These are phyloP conservation scores for Candida pseudoglaebosa DNA, from an alignment of 805 yeast species.

Conservation along the genomic window DNA sequence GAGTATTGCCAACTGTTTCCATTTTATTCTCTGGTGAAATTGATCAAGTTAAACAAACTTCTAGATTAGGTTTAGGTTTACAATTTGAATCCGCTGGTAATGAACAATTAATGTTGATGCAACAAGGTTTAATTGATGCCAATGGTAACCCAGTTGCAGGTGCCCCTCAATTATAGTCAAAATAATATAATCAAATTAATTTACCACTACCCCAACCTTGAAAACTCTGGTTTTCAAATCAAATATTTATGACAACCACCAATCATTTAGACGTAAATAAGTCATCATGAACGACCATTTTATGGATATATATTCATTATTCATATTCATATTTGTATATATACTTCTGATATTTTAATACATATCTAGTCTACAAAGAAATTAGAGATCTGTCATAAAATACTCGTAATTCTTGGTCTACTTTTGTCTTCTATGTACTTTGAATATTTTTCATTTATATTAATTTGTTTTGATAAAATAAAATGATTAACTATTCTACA, in stretches of 20 bases:
- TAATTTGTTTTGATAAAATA: constrained; percentile 6
- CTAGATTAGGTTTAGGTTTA: constrained; percentile 88
- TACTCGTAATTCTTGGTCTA: too few relatives aligned
- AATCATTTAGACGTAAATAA: constrained; percentile 4
- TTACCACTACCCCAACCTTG: too few relatives aligned
- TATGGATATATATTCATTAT: constrained; percentile 2
- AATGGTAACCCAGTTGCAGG: constrained; percentile 85
- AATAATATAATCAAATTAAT: neutral
- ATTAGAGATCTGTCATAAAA: neutral
- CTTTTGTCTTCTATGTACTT: too few relatives aligned
- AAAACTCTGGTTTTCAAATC: neutral
- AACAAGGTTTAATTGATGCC: constrained; percentile 77
- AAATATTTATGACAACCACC: neutral
- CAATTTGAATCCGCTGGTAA: constrained; percentile 95
- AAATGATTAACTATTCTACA: constrained; percentile 1
- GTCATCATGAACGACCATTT: constrained; percentile 6
- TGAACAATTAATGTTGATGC: constrained; percentile 89
- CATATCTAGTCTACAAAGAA: constrained; percentile 4
- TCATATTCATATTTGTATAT: constrained; percentile 6
- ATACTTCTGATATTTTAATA: constrained; percentile 6
- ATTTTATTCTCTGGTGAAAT: constrained; percentile 87
- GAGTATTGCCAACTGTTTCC: constrained; percentile 87
- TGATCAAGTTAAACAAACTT: constrained; percentile 69
- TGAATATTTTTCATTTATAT: constrained; percentile 4
- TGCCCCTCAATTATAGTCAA: constrained; percentile 52